Percentiles rank a stretch among this genome's conserved stretches.
These are phyloP conservation scores for Podospora pseudoanserina DNA, from an alignment of 495 filamentous ascomycete species.

Conservation along the genomic window DNA sequence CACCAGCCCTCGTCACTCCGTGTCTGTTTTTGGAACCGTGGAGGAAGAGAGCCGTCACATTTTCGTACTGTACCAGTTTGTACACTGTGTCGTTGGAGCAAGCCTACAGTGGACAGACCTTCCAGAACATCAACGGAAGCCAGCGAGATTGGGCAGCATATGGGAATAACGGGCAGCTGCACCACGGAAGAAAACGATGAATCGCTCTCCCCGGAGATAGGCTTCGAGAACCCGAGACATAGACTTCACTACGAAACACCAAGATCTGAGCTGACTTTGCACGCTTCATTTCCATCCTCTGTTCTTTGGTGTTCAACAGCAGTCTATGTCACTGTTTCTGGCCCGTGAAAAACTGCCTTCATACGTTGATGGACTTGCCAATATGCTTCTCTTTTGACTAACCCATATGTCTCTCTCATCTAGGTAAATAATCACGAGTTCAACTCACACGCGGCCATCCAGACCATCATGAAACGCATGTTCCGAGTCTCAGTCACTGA, in stretches of 20 bases:
- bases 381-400: neutral
- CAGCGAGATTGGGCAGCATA: neutral
- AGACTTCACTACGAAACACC: neutral
- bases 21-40: neutral
- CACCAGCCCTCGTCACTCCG: conserved; percentile 6
- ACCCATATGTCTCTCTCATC: neutral
- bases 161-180: conserved; percentile 3
- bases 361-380: neutral
- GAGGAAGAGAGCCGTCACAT: conserved; percentile 1
- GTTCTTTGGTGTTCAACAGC: neutral
- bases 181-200: conserved; percentile 10
- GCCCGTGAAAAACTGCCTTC: neutral
- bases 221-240: conserved; percentile 6
- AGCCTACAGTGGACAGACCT: conserved; percentile 10
- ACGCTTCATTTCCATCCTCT: no score
- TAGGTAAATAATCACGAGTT: neutral
- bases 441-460: neutral
- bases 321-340: neutral
- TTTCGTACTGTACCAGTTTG: conserved; percentile 3
- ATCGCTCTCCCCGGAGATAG: neutral
- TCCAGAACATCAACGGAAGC: conserved; percentile 23
- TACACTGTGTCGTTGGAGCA: neutral
- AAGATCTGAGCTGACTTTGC: neutral
- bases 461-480: conserved; percentile 1
- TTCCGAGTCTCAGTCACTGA: neutral